Percentiles rank a stretch among this genome's conserved stretches.
Conservation (phyloP, 106 monocot species). For the Vanilla planifolia region DNA sequence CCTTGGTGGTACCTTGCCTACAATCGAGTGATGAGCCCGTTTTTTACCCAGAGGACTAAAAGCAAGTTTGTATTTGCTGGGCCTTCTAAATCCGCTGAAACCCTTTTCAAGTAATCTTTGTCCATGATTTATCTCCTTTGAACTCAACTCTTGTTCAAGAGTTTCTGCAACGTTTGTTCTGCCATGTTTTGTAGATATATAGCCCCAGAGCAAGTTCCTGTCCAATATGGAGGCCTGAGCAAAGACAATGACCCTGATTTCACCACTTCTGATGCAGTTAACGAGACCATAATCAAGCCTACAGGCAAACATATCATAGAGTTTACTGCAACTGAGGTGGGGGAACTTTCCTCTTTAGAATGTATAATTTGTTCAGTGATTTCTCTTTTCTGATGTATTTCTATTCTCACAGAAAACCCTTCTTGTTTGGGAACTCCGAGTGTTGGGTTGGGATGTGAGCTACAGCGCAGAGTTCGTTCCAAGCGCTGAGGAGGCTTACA, state of each 20-base stretch:
- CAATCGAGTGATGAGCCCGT: conserved; percentile 61
- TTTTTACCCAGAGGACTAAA: conserved; percentile 72
- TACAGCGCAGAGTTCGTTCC: conserved; percentile 53
- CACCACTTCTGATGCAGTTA: conserved; percentile 46
- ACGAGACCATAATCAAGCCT: conserved; percentile 60
- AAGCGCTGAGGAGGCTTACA: conserved; percentile 38
- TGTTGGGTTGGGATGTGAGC: conserved; percentile 37
- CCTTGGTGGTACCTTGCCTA: conserved; percentile 86
- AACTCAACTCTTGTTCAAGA: too few relatives aligned
- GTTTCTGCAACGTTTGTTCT: background rate
- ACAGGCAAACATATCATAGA: conserved; percentile 59
- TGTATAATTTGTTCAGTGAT: too few relatives aligned
- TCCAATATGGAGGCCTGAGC: conserved; percentile 62
- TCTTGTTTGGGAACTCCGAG: conserved; percentile 40
- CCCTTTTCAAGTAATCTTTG: conserved; percentile 73
- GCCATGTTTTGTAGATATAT: conserved; percentile 45
- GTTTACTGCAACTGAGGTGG: conserved; percentile 57
- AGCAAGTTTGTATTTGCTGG: conserved; percentile 78
- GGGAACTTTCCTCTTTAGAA: background rate
- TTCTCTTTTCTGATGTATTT: too few relatives aligned
- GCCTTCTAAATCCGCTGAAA: conserved; percentile 65
- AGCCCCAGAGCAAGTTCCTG: conserved; percentile 73
- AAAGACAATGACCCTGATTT: conserved; percentile 60
- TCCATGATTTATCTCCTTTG: too few relatives aligned
- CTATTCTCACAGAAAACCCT: too few relatives aligned